These are phyloP conservation scores for Heterobasidion occidentale DNA, from an alignment of 1,284 basidiomycete genomes.

Conservation along the genomic window DNA sequence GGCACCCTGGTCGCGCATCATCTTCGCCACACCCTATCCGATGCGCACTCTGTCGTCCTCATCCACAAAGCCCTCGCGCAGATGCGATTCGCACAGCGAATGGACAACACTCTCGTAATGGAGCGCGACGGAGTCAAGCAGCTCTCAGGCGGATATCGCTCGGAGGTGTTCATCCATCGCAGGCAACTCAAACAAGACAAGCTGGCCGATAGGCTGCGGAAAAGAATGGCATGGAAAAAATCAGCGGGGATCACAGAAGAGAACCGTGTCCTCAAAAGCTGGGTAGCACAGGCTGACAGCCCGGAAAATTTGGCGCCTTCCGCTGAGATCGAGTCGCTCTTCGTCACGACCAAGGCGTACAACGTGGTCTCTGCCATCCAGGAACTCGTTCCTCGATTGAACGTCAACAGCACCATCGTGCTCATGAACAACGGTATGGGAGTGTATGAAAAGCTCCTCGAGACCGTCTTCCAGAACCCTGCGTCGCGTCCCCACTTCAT, in stretches of 20 bases:
- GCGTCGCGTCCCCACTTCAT: conserved; percentile 78
- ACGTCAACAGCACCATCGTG: conserved; percentile 72
- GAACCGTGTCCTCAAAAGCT: background rate
- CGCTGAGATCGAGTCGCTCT: conserved; percentile 55
- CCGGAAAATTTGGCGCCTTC: conserved; percentile 2
- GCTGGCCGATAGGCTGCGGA: background rate
- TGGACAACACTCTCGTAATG: conserved; percentile 32
- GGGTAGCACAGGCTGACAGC: background rate
- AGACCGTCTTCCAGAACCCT: conserved; percentile 68
- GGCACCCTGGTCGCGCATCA: conserved; percentile 78
- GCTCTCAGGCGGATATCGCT: conserved; percentile 33
- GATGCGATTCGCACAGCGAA: conserved; percentile 21
- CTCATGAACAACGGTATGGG: conserved; percentile 92
- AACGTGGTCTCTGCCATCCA: conserved; percentile 45
- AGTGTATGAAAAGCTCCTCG: conserved; percentile 74
- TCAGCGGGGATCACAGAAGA: background rate
- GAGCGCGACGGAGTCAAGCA: conserved; percentile 38
- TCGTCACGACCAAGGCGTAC: conserved; percentile 41
- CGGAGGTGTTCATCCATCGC: conserved; percentile 34
- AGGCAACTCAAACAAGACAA: conserved; percentile 3
- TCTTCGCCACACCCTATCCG: conserved; percentile 52
- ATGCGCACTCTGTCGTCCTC: conserved; percentile 53
- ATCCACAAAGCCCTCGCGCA: conserved; percentile 45
- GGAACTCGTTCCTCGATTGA: conserved; percentile 66
- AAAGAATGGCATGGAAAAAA: background rate